Base-by-base conservation (phyloP, 257 asterid species). In the Scutellaria barbata region DNA sequence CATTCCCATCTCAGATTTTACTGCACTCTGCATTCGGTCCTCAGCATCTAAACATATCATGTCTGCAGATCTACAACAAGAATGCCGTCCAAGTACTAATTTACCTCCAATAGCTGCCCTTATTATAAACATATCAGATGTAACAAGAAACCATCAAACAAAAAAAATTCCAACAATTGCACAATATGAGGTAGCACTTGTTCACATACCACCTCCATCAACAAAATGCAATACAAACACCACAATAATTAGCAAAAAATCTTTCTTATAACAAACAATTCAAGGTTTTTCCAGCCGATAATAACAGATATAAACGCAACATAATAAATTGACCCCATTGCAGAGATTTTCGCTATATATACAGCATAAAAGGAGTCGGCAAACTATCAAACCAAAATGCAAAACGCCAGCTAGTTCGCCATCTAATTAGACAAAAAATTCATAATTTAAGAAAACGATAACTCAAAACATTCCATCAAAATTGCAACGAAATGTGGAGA, bases 151-250 rank as follows among this genome's bases (percentile, higher is more conserved):
- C 70, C 52, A 63, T 69, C 74, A 62, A 59, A 20, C 17, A 16
- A 46, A 25, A 40, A 50, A 16, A 48, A 47, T 50, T 9, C 33
- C 25, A 66, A 16, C 9, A 51, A 37, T 33, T 51, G 39, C 7
- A 66, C 42, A 22, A 17, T 20, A 17, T n/a, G 37, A 58, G 42
- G 55, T 25, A 22, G 2, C 33, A 43, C 52, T 25, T 40, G 41
- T 45, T 66, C 62, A 60, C 66, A 41, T 10, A 51, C 63, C 64
- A 35, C 68, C 70, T 58, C 69, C 79, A 58, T 69, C 74, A 59
- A 54, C 35, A 52, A 33, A 62, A 33, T 18, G 45, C 39, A 69
- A 25, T 25, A 40, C 48, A 54, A 46, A 51, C 13, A 56, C 35
- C 57, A 62, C 62, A 39, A 66, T 17, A 37, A 13, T 12, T 20